phyloP scores from a whole-genome alignment of 371 early-diverging fungal genomes.

The Mucor racemosus region DNA sequence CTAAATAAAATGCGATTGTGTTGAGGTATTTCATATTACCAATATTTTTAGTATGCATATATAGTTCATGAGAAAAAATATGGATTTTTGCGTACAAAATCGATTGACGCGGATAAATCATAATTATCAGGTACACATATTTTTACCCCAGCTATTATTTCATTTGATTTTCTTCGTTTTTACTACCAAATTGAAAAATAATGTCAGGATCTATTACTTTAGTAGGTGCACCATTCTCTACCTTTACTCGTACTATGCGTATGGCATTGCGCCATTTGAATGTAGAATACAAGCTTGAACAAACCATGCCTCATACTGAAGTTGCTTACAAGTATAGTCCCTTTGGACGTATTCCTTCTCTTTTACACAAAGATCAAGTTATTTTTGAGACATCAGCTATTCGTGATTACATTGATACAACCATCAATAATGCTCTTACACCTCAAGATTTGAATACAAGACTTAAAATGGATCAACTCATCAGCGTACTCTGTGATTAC shows the following conservation, averaged over 20 bases:
- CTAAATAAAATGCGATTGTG: no score
- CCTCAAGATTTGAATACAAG: conserved; percentile 25
- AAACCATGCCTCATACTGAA: conserved; percentile 27
- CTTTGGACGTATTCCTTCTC: conserved; percentile 45
- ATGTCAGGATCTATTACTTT: conserved; percentile 11
- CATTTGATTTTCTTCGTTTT: neutral
- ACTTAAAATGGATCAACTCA: conserved; percentile 31
- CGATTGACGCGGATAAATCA: neutral
- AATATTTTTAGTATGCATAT: no score
- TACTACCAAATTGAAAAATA: neutral
- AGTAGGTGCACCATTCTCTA: conserved; percentile 41
- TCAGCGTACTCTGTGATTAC: conserved; percentile 39
- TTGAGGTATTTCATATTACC: neutral
- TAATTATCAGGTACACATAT: neutral
- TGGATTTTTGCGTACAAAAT: neutral
- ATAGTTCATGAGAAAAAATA: neutral
- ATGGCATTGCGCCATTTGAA: conserved; percentile 37
- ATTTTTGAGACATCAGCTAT: conserved; percentile 41
- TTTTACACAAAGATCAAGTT: conserved; percentile 20
- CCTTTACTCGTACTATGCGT: conserved; percentile 42
- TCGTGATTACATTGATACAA: conserved; percentile 34
- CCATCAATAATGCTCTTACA: conserved; percentile 15
- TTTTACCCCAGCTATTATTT: neutral
- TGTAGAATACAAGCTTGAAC: conserved; percentile 24
- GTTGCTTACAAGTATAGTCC: conserved; percentile 40